Conservation (phyloP, 805 yeast genomes). For the Saccharomyces mikatae region DNA sequence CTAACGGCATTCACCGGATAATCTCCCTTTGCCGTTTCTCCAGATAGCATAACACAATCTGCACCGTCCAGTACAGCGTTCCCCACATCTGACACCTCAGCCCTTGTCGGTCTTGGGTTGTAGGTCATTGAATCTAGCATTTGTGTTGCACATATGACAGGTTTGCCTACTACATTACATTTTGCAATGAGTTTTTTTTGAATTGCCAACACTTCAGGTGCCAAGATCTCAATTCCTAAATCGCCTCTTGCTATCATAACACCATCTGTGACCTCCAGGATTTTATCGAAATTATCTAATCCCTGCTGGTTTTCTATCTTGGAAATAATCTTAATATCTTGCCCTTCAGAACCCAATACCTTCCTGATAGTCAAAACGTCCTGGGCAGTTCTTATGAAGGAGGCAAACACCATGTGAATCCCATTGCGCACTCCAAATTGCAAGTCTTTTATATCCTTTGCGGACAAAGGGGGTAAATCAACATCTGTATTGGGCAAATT, state of each 20-base stretch:
- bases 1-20: slow-evolving; percentile 96
- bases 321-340: slow-evolving; percentile 89
- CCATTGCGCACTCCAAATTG: slow-evolving; percentile 93
- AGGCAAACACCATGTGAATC: slow-evolving; percentile 97
- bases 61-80: slow-evolving; percentile 99
- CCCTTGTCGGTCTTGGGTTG: slow-evolving; percentile 99
- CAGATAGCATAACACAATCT: slow-evolving; percentile 99
- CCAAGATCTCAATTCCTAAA: slow-evolving; percentile 98
- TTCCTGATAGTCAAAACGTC: slow-evolving; percentile 86
- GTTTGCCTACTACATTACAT: slow-evolving; percentile 98
- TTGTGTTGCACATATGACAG: slow-evolving; percentile 98
- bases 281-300: slow-evolving; percentile 98
- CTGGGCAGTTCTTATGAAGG: slow-evolving; percentile 90
- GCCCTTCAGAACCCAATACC: slow-evolving; percentile 95
- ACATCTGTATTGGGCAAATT: slow-evolving; percentile 98
- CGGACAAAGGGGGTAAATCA: slow-evolving; percentile 94
- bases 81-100: slow-evolving; percentile 98
- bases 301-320: slow-evolving; percentile 99
- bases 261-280: slow-evolving; percentile 91
- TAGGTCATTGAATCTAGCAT: slow-evolving; percentile 99
- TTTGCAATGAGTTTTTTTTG: slow-evolving; percentile 98
- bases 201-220: slow-evolving; percentile 95
- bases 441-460: slow-evolving; percentile 90
- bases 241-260: slow-evolving; percentile 99
- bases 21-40: slow-evolving; percentile 99